Percentiles rank a stretch among this genome's conserved stretches.
phyloP scores from a whole-genome alignment of 345 rosid genomes.

The Laguncularia racemosa region DNA sequence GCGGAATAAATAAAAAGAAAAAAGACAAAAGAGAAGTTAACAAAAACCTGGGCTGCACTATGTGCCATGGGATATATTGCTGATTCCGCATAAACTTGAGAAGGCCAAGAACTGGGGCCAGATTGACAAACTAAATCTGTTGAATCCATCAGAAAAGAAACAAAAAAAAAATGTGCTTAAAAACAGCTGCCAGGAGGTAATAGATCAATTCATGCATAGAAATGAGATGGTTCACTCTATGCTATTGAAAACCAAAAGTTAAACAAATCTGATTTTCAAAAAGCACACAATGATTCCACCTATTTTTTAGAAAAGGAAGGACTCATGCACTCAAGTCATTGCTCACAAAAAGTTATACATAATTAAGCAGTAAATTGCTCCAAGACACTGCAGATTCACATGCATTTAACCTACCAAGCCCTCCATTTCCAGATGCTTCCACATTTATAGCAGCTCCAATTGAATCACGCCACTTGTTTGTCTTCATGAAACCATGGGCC shows the following conservation, averaged over 20 bases:
- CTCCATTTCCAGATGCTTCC: constrained; percentile 97
- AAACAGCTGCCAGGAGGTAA: constrained; percentile 1
- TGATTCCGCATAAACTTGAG: constrained; percentile 73
- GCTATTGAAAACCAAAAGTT: neutral
- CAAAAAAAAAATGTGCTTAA: neutral
- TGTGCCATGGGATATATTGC: constrained; percentile 90
- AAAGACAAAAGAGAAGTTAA: constrained; percentile 5
- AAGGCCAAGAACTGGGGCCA: constrained; percentile 96
- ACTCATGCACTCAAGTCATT: too few relatives aligned
- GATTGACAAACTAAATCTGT: constrained; percentile 98
- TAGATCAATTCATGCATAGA: neutral
- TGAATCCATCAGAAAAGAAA: constrained; percentile 4
- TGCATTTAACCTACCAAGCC: constrained; percentile 53
- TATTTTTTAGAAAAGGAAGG: too few relatives aligned
- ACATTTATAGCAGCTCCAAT: constrained; percentile 88
- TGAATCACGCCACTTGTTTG: constrained; percentile 73
- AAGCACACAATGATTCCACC: too few relatives aligned
- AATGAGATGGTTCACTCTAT: neutral
- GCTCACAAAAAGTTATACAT: too few relatives aligned
- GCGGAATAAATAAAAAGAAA: too few relatives aligned
- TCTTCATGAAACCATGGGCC: constrained; percentile 90
- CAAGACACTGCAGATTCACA: too few relatives aligned
- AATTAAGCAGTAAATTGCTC: too few relatives aligned
- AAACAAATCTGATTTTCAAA: neutral
- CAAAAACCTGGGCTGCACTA: constrained; percentile 92